A percentile compares a stretch with the other conserved stretches of the same genome.
Conservation (phyloP, 345 rosid genomes). For the Chamaenerion angustifolium region DNA sequence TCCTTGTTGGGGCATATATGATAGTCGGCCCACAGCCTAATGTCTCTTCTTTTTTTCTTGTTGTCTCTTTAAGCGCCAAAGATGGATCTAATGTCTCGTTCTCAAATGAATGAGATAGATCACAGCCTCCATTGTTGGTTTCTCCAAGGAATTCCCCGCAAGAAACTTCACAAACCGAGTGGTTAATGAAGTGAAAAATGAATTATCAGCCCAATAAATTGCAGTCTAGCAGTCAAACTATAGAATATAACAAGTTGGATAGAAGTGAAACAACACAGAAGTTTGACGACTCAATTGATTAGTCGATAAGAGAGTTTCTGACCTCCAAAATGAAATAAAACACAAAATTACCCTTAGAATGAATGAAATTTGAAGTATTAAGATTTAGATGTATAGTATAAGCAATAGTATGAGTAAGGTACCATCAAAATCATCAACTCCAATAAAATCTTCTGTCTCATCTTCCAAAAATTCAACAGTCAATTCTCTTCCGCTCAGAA, state of each 20-base stretch:
- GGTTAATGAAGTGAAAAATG: constrained; percentile 5
- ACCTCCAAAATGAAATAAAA: too few species aligned
- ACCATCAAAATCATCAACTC: constrained; percentile 88
- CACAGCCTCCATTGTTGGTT: constrained; percentile 17
- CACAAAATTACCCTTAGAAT: too few species aligned
- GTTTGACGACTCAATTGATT: too few species aligned
- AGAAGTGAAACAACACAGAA: too few species aligned
- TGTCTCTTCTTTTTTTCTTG: constrained; percentile 26
- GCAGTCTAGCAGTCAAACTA: not conserved
- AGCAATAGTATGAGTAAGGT: constrained; percentile 5
- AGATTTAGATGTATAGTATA: not conserved
- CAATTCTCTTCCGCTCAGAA: constrained; percentile 25
- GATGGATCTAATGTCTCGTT: constrained; percentile 12
- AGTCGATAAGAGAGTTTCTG: too few species aligned
- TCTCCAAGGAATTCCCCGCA: constrained; percentile 53
- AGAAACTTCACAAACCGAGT: constrained; percentile 35
- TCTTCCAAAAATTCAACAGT: constrained; percentile 65
- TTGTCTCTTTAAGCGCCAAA: constrained; percentile 22
- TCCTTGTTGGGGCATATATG: constrained; percentile 82
- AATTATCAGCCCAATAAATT: not conserved
- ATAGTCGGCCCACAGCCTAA: constrained; percentile 57
- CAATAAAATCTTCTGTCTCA: constrained; percentile 47
- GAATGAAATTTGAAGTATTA: not conserved
- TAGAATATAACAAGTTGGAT: not conserved
- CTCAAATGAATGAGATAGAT: constrained; percentile 14